Percentiles rank a stretch among this genome's conserved stretches.
Conservation (phyloP, 2,329 filamentous ascomycete species). For the Claviceps maximensis region DNA sequence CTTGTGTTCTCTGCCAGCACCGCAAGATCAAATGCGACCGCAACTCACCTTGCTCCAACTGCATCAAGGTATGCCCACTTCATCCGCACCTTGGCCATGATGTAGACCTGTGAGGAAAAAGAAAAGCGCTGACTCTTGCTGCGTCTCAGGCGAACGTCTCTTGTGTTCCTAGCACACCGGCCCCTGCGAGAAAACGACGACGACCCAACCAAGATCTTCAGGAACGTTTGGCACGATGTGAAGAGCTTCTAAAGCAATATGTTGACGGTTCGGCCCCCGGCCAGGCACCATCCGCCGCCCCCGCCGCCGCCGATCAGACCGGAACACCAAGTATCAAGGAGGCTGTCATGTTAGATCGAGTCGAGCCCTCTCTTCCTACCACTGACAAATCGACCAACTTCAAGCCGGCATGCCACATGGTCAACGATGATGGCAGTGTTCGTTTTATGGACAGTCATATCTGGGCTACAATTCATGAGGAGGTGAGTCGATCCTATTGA, state of each 20-base stretch:
- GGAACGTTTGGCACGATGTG: conserved; percentile 44
- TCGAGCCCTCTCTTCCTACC: conserved; percentile 14
- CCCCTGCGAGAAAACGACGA: conserved; percentile 44
- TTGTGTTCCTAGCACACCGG: conserved; percentile 47
- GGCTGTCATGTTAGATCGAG: conserved; percentile 13
- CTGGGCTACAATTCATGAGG: conserved; percentile 40
- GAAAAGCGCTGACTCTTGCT: conserved; percentile 5
- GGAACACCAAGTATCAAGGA: conserved; percentile 6
- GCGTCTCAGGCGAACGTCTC: conserved; percentile 39
- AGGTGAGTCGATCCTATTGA: conserved; percentile 28
- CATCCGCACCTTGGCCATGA: neutral
- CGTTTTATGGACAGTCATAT: conserved; percentile 46
- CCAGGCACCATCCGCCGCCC: conserved; percentile 7
- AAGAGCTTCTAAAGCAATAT: conserved; percentile 45
- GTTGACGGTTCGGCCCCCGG: conserved; percentile 24
- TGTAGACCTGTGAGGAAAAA: neutral
- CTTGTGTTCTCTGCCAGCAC: conserved; percentile 45
- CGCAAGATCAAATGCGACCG: conserved; percentile 52
- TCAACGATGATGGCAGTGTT: conserved; percentile 40
- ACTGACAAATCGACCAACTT: conserved; percentile 22
- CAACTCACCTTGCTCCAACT: conserved; percentile 45
- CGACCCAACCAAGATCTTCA: conserved; percentile 49
- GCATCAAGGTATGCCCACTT: conserved; percentile 36
- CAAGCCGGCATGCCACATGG: conserved; percentile 37
- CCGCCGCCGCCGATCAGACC: conserved; percentile 3